Conservation (phyloP, 257 asterid species). For the Ehretia macrophylla region DNA sequence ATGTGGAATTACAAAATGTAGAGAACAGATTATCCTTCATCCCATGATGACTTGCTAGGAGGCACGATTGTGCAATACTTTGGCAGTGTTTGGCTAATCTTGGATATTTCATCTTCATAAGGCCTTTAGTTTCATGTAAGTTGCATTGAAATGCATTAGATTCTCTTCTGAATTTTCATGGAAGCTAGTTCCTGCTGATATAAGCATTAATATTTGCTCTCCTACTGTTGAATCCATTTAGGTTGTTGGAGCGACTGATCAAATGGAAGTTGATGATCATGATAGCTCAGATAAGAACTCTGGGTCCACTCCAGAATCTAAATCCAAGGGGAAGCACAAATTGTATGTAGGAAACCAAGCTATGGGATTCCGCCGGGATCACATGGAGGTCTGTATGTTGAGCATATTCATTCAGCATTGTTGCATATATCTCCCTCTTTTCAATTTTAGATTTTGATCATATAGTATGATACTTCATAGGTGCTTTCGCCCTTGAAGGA, state of each 20-base stretch:
- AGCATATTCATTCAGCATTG: constrained; percentile 6
- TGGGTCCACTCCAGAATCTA: constrained; percentile 59
- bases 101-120: no score
- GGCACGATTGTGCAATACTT: no score
- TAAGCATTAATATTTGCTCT: constrained; percentile 5
- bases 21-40: no score
- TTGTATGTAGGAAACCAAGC: constrained; percentile 87
- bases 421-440: constrained; percentile 10
- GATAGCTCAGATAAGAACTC: constrained; percentile 69
- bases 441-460: constrained; percentile 18
- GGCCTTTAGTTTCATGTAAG: no score
- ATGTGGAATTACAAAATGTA: no score
- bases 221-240: constrained; percentile 20
- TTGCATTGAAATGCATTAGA: no score
- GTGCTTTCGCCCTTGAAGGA: constrained; percentile 84
- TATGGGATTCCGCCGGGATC: constrained; percentile 86
- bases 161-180: no score
- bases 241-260: constrained; percentile 91
- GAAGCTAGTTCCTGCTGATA: no score
- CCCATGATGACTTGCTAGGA: no score
- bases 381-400: constrained; percentile 71
- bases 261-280: constrained; percentile 80
- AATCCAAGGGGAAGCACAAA: constrained; percentile 70
- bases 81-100: no score
- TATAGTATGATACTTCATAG: constrained; percentile 32